These are phyloP conservation scores for Ceratobasidium sp. DNA, from an alignment of 1,284 basidiomycete species.

Conservation along the genomic window DNA sequence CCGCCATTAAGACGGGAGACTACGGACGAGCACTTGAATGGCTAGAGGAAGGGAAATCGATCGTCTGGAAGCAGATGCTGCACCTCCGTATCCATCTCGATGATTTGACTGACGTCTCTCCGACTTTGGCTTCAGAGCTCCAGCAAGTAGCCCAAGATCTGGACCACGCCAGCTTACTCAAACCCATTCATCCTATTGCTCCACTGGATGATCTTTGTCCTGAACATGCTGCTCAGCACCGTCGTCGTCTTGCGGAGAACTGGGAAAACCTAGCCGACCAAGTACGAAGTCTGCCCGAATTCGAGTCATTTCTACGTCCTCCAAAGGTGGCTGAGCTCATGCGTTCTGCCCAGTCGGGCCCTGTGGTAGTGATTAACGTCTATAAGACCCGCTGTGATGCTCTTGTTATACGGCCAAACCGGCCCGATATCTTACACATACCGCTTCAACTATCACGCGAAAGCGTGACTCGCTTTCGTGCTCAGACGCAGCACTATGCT, in stretches of 20 bases:
- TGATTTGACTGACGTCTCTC: too few species aligned
- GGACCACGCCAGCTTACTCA: neutral
- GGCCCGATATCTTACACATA: neutral
- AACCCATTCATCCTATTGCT: neutral
- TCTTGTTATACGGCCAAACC: neutral
- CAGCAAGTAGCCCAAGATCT: neutral
- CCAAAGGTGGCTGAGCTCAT: neutral
- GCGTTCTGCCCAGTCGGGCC: neutral
- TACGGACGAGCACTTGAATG: neutral
- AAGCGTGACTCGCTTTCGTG: too few species aligned
- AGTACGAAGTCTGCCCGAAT: neutral
- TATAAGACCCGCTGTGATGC: neutral
- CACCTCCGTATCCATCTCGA: neutral
- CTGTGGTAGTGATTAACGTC: neutral
- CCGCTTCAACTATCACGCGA: neutral
- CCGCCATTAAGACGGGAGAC: neutral
- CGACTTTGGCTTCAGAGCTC: too few species aligned
- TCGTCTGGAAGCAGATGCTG: conserved; percentile 1
- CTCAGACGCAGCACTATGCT: too few species aligned
- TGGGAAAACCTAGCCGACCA: neutral
- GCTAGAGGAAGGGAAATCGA: neutral
- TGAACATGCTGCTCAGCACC: neutral
- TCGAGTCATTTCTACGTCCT: neutral
- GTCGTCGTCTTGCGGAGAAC: neutral
- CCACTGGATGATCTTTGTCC: too few species aligned